Conservation (phyloP, 495 filamentous ascomycete genomes). For the Trypethelium eluteriae region DNA sequence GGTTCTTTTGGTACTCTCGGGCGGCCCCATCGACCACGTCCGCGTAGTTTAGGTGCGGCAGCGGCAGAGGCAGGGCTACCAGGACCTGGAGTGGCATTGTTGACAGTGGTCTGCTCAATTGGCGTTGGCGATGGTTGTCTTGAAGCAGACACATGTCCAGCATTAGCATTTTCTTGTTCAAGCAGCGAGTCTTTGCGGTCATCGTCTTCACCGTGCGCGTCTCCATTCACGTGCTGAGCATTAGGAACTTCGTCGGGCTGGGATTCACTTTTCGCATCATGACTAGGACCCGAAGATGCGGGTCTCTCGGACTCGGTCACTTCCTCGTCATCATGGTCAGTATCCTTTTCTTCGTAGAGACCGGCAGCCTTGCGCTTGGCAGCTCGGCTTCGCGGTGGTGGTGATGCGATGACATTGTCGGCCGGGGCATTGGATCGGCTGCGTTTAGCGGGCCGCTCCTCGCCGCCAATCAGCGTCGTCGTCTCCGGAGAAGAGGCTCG, state of each 20-base stretch:
- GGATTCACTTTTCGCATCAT: slow-evolving; percentile 5
- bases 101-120: background rate
- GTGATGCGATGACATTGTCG: slow-evolving; percentile 8
- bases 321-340: slow-evolving; percentile 7
- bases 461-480: background rate
- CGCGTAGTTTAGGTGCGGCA: background rate
- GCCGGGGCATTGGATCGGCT: slow-evolving; percentile 8
- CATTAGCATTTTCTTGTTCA: background rate
- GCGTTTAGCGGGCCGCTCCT: slow-evolving; percentile 12
- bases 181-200: slow-evolving; percentile 12
- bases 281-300: background rate
- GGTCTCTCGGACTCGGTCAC: background rate
- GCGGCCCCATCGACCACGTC: slow-evolving; percentile 3
- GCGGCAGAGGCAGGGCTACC: slow-evolving; percentile 12
- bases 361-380: slow-evolving; percentile 18
- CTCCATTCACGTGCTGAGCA: slow-evolving; percentile 7
- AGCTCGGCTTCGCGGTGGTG: slow-evolving; percentile 10
- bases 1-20: background rate
- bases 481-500: slow-evolving; percentile 23
- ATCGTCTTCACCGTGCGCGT: slow-evolving; percentile 21
- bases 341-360: slow-evolving; percentile 7
- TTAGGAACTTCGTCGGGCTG: background rate
- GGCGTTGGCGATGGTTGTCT: slow-evolving; percentile 1
- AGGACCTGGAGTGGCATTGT: slow-evolving; percentile 12
- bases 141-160: slow-evolving; percentile 15